Base-by-base conservation (phyloP, 768 basidiomycete genomes). In the Pholiota molesta region DNA sequence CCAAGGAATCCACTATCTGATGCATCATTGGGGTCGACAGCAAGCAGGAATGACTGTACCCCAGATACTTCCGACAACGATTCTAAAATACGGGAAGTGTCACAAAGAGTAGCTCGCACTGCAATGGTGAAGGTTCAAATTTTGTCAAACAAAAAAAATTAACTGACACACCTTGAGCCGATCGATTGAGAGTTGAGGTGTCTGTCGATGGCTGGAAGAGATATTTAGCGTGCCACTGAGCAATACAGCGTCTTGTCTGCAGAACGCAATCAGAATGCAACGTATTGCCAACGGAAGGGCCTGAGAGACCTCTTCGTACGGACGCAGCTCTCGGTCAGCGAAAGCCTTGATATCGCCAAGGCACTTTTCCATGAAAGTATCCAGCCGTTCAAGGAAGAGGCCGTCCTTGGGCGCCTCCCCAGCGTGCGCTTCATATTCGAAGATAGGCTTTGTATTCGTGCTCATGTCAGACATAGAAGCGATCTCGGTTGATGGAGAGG, bases 311-410 rank as follows among this genome's bases (percentile, higher is more conserved):
- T 89, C 83, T 67, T 89, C 86, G 65, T 85, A 83, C 17, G 86
- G 74, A 39, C 79, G 79, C 52, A 73, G 69, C 71, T 90, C 89
- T 66, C 87, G 77, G 55, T 83, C 80, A 47, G 88, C 82, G 69
- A 90, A 90, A 0, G 83, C 79, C 56, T 74, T 81, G 44, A 90
- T 81, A 55, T 89, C 87, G 8, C 74, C 74, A 9, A 87, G 71
- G 55, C 75, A 80, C 68, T 85, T 86, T 59, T 85, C 81, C 73
- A 86, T 84, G 66, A 90, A 86, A 0, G 84, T 78, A 59, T 89
- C 85, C 49, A 90, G 74, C 39, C 89, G 78, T 70, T 90, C 88
- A 58, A 84, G 72, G 68, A 85, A 90, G n/a, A 90, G 75, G 5
- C 66, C 82, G 66, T 88, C 83, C 47, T 75, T 66, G 16, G 67